Conservation (phyloP, 805 yeast genomes). For the Candida tammaniensis region DNA sequence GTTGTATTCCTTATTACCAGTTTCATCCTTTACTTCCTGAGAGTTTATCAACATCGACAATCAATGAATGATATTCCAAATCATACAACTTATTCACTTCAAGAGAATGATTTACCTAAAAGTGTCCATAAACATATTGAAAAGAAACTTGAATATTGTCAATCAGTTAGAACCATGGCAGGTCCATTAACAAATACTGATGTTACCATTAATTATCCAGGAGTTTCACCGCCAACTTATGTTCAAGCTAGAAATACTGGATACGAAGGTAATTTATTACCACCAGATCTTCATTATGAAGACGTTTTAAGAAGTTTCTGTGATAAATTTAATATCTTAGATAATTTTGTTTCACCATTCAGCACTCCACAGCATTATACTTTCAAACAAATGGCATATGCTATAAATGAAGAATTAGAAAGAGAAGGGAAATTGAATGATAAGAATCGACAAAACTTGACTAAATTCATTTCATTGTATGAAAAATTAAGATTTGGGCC, state of each 20-base stretch:
- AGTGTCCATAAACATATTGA: constrained; percentile 24
- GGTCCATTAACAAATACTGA: constrained; percentile 31
- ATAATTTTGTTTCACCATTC: constrained; percentile 9
- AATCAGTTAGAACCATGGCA: constrained; percentile 29
- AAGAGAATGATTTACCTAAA: constrained; percentile 48
- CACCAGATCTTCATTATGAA: constrained; percentile 39
- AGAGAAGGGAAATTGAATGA: constrained; percentile 5
- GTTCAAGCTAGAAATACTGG: constrained; percentile 30
- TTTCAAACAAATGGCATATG: constrained; percentile 40
- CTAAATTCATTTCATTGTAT: constrained; percentile 46
- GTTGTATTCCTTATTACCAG: constrained; percentile 55
- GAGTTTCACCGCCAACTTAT: constrained; percentile 40
- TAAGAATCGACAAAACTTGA: constrained; percentile 8
- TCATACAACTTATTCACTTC: constrained; percentile 58
- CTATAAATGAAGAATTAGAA: constrained; percentile 22
- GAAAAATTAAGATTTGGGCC: constrained; percentile 71
- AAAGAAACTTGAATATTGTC: constrained; percentile 24
- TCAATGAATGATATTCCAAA: constrained; percentile 76
- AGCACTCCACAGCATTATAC: constrained; percentile 36
- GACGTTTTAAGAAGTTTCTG: constrained; percentile 60
- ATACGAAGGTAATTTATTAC: constrained; percentile 19
- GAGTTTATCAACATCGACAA: constrained; percentile 57
- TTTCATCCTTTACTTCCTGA: constrained; percentile 50
- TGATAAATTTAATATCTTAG: constrained; percentile 45
- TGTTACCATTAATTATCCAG: constrained; percentile 32